Evolutionary conservation across 2,329 filamentous ascomycete genomes (phyloP), one percentile per base, ranked within the genome.

Genomic region (Aspergillus sp.): DNA sequence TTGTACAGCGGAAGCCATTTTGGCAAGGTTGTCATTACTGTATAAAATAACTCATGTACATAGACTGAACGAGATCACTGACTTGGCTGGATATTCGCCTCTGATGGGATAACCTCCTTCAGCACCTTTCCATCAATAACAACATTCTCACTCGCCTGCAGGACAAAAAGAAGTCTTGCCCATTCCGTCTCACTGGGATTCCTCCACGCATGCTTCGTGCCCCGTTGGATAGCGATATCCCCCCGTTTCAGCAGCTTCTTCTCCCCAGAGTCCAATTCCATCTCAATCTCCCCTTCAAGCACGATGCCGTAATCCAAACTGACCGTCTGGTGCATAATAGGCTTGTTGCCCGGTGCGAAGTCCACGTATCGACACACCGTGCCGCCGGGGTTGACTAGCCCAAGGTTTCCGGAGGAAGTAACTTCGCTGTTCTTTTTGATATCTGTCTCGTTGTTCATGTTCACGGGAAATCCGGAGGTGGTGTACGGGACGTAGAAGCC

Each of bases 181-280:
- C 75, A 78, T 43, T 73, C 69, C 12, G 69, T 74, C 42, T 62
- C 52, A 50, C 70, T 75, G 13, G 65, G 59, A 49, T 81, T 80
- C 43, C 67, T 60, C 78, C 77, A 80, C 22, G 71, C 71, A 59
- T 82, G 79, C 65, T 74, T 76, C 3, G 78, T 80, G 1, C 71
- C 77, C 37, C 79, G 66, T 62, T 82, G 78, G 17, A 82, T 73
- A 7, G 73, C 73, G n/a, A 80, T 63, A 55, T 82, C 78, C 2
- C 79, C 79, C 9, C 70, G 64, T 42, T 66, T 63, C 70, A 82
- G 65, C 20, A 66, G 48, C 41, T 68, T 67, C 43, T 60, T 67
- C 48, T 75, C 75, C 1, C 78, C 77, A n/a, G 72, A 72, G 49
- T 79, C 78, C 4, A 81, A 61, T 3, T 73, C 47, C 61, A 80